A percentile compares a stretch with the other conserved stretches of the same genome.
Evolutionary conservation across 2,329 filamentous ascomycete genomes (phyloP).

Genomic region (Colletotrichum trifolii): DNA sequence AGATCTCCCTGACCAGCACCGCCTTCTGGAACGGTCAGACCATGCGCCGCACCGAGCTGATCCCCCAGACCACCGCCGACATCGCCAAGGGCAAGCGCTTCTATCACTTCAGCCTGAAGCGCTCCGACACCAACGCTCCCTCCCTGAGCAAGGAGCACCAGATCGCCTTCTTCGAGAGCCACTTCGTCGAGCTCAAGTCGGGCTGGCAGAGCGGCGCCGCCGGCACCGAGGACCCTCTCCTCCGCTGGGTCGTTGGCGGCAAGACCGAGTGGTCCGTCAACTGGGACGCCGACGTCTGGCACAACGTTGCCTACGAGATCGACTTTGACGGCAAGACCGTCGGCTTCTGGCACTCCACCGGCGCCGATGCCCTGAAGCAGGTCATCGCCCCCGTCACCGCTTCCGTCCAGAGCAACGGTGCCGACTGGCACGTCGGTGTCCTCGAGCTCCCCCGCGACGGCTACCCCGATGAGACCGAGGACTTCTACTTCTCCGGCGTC

Average conservation of each 20-base stretch:
- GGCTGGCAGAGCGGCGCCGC: slow-evolving; percentile 66
- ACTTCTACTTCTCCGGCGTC: slow-evolving; percentile 79
- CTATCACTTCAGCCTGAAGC: slow-evolving; percentile 79
- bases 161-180: slow-evolving; percentile 71
- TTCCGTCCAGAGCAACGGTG: slow-evolving; percentile 72
- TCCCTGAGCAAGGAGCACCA: slow-evolving; percentile 75
- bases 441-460: slow-evolving; percentile 71
- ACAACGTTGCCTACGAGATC: slow-evolving; percentile 81
- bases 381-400: slow-evolving; percentile 70
- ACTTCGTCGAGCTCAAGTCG: slow-evolving; percentile 81
- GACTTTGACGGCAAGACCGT: slow-evolving; percentile 73
- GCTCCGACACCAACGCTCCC: slow-evolving; percentile 68
- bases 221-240: slow-evolving; percentile 59
- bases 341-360: slow-evolving; percentile 77
- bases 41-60: slow-evolving; percentile 80
- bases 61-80: slow-evolving; percentile 74
- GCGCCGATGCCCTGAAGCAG: slow-evolving; percentile 64
- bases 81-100: slow-evolving; percentile 74
- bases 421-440: slow-evolving; percentile 79
- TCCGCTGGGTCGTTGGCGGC: slow-evolving; percentile 74
- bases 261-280: slow-evolving; percentile 71
- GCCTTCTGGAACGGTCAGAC: slow-evolving; percentile 78
- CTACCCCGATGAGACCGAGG: slow-evolving; percentile 66
- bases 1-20: slow-evolving; percentile 72
- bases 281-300: slow-evolving; percentile 74